Conservation (phyloP, 2,329 filamentous ascomycete genomes). For the Chrysoporthe cubensis region DNA sequence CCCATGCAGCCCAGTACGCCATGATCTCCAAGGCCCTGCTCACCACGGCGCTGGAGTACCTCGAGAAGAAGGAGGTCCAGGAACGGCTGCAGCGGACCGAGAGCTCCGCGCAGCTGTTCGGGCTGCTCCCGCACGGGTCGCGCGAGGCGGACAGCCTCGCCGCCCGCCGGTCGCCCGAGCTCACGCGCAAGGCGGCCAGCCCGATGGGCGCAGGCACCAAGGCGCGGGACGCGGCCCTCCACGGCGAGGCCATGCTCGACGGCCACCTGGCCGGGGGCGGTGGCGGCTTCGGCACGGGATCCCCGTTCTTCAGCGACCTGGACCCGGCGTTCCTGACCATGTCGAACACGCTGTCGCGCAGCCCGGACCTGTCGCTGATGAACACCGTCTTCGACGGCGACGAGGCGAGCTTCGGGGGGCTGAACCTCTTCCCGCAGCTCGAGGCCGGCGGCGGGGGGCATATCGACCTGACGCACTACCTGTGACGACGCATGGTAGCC, state of each 20-base stretch:
- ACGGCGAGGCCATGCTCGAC: background rate
- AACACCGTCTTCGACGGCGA: slow-evolving; percentile 44
- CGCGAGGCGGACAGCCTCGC: background rate
- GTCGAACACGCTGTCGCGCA: slow-evolving; percentile 39
- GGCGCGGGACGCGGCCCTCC: background rate
- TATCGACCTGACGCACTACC: slow-evolving; percentile 52
- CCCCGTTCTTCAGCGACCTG: slow-evolving; percentile 41
- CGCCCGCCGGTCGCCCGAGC: slow-evolving; percentile 9
- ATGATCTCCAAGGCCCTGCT: slow-evolving; percentile 57
- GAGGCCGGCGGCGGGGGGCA: slow-evolving; percentile 57
- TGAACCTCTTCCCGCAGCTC: slow-evolving; percentile 56
- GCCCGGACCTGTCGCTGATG: slow-evolving; percentile 47
- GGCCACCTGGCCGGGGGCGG: slow-evolving; percentile 5
- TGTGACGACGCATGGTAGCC: slow-evolving; percentile 29
- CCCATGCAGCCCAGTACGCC: slow-evolving; percentile 56
- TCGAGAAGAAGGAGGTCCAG: slow-evolving; percentile 52
- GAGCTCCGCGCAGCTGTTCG: slow-evolving; percentile 56
- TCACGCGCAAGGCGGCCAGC: slow-evolving; percentile 18
- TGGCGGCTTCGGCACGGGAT: slow-evolving; percentile 31
- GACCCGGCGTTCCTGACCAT: slow-evolving; percentile 42
- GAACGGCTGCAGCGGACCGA: slow-evolving; percentile 53
- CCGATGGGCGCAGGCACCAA: background rate
- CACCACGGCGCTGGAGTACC: slow-evolving; percentile 48
- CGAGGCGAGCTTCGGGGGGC: slow-evolving; percentile 46
- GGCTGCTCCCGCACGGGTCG: slow-evolving; percentile 46